Evolutionary conservation across 306 rosid genomes (phyloP).

Genomic region (Casuarina glauca): DNA sequence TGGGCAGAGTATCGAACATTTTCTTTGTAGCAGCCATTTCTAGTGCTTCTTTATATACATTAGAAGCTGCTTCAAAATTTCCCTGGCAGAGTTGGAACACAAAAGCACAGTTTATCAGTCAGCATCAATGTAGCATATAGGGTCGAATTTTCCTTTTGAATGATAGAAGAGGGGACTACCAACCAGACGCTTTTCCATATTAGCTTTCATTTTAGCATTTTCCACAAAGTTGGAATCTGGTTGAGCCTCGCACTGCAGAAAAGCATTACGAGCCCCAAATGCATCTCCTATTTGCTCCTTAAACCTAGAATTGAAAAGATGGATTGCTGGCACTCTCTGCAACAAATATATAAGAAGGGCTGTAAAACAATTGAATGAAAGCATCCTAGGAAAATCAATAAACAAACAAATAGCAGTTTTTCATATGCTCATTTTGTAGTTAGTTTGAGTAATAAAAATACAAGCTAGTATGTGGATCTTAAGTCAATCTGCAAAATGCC

Average conservation of each 20-base stretch:
- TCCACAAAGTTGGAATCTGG: conserved; percentile 62
- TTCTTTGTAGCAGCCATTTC: conserved; percentile 53
- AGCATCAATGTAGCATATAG: conserved; percentile 15
- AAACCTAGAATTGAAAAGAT: conserved; percentile 82
- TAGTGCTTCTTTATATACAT: conserved; percentile 69
- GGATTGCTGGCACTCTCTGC: conserved; percentile 77
- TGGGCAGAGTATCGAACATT: conserved; percentile 49
- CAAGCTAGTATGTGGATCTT: conserved; percentile 8
- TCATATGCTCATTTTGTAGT: conserved; percentile 16
- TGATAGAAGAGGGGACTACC: conserved; percentile 25
- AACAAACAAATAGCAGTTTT: conserved; percentile 30
- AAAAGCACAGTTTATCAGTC: conserved; percentile 26
- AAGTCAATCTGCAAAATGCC: conserved; percentile 20
- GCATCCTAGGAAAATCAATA: conserved; percentile 43
- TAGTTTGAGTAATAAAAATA: conserved; percentile 8
- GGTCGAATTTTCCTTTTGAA: conserved; percentile 19
- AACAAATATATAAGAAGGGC: conserved; percentile 52
- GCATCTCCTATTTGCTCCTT: conserved; percentile 84
- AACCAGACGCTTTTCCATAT: conserved; percentile 92
- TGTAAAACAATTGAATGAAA: conserved; percentile 33
- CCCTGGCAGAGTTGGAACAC: conserved; percentile 55
- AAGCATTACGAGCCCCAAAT: conserved; percentile 60
- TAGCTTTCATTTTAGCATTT: conserved; percentile 67
- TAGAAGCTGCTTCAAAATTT: conserved; percentile 65
- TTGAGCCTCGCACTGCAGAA: conserved; percentile 48